phyloP scores from a whole-genome alignment of 306 rosid species.

The Cucumis melo region DNA sequence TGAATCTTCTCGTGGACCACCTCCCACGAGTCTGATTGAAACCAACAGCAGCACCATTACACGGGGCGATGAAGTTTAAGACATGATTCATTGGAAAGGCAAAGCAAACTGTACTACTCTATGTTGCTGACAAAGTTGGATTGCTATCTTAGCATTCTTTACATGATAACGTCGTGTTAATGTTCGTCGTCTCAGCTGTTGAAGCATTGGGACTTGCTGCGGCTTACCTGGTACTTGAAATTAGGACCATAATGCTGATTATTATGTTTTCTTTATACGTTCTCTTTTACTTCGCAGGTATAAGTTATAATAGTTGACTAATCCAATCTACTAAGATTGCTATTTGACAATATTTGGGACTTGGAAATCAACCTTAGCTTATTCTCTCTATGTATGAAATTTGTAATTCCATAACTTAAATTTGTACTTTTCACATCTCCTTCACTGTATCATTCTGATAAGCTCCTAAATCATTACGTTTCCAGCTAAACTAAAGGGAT shows the following conservation, averaged over 20 bases:
- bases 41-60: not conserved
- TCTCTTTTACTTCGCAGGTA: not conserved
- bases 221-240: not conserved
- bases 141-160: not conserved
- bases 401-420: not conserved
- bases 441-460: not conserved
- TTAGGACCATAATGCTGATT: not conserved
- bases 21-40: not conserved
- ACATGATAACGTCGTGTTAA: not conserved
- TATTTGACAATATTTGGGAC: not conserved
- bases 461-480: not conserved
- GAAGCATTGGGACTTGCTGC: not conserved
- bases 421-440: not conserved
- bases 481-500: not conserved
- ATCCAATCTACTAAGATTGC: not conserved
- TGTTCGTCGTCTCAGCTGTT: not conserved
- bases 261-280: not conserved
- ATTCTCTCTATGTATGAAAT: not conserved
- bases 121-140: conserved; percentile 1
- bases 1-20: not conserved
- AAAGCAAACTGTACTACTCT: not conserved
- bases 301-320: not conserved
- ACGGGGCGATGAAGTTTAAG: not conserved
- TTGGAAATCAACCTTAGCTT: not conserved
- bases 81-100: not conserved